phyloP scores from a whole-genome alignment of 352 stramenopile genomes.

The Discostella stelligera region DNA sequence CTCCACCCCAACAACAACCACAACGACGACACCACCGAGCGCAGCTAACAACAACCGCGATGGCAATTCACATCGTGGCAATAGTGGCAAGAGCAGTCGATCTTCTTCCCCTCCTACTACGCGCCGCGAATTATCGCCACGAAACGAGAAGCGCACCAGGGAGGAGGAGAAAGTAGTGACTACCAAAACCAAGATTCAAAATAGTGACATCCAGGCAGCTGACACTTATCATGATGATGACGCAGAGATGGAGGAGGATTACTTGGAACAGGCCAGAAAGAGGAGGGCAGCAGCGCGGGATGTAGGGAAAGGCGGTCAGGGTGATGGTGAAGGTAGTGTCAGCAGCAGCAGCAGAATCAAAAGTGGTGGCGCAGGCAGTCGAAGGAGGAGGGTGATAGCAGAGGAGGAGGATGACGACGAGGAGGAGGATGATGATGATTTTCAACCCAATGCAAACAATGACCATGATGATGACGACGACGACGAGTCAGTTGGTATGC shows the following conservation, averaged over 20 bases:
- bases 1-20: too few species aligned
- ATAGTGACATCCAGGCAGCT: too few species aligned
- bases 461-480: constrained; percentile 28
- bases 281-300: constrained; percentile 1
- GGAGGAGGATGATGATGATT: constrained; percentile 18
- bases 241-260: constrained; percentile 2
- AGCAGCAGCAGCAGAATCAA: not conserved
- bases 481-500: too few species aligned
- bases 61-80: too few species aligned
- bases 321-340: not conserved
- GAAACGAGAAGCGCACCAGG: too few species aligned
- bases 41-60: too few species aligned
- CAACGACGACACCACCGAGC: too few species aligned
- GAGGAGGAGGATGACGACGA: not conserved
- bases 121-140: too few species aligned
- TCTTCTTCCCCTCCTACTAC: too few species aligned
- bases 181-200: too few species aligned
- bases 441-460: constrained; percentile 7
- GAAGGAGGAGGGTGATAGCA: not conserved
- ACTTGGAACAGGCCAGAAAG: not conserved
- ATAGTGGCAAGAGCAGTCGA: too few species aligned
- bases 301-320: not conserved
- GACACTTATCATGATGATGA: not conserved
- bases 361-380: constrained; percentile 4
- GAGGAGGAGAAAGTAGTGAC: not conserved